phyloP scores from a whole-genome alignment of 2,329 filamentous ascomycete genomes.

The Ophiostoma montium region DNA sequence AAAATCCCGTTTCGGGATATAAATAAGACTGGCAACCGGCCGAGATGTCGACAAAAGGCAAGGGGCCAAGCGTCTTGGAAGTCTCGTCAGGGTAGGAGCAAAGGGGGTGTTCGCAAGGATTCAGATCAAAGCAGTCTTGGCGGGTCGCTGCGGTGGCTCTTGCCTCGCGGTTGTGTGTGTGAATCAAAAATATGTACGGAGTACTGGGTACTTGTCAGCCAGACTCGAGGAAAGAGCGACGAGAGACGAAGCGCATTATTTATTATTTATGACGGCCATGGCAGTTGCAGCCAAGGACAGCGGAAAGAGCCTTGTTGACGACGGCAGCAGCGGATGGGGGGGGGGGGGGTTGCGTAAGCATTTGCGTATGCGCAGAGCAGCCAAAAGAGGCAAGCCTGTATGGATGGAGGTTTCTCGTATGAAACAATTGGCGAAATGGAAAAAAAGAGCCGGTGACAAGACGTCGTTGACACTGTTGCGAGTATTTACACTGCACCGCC shows the following conservation, averaged over 20 bases:
- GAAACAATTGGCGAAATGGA: neutral
- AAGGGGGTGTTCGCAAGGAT: conserved; percentile 2
- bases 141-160: neutral
- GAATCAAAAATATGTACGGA: too few species aligned
- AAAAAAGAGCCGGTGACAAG: neutral
- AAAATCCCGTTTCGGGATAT: neutral
- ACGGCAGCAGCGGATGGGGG: neutral
- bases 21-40: neutral
- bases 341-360: neutral
- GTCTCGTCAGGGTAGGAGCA: conserved; percentile 4
- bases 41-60: neutral
- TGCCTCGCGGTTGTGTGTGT: too few species aligned
- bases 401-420: neutral
- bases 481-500: too few species aligned
- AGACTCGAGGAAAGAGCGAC: too few species aligned
- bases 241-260: too few species aligned
- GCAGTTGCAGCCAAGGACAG: neutral
- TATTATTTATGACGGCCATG: neutral
- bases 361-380: too few species aligned
- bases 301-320: neutral
- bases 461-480: too few species aligned
- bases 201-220: too few species aligned
- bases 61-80: conserved; percentile 8
- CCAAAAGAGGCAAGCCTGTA: too few species aligned
- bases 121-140: conserved; percentile 1